phyloP scores from a whole-genome alignment of 345 rosid species.

The Salix brachista region DNA sequence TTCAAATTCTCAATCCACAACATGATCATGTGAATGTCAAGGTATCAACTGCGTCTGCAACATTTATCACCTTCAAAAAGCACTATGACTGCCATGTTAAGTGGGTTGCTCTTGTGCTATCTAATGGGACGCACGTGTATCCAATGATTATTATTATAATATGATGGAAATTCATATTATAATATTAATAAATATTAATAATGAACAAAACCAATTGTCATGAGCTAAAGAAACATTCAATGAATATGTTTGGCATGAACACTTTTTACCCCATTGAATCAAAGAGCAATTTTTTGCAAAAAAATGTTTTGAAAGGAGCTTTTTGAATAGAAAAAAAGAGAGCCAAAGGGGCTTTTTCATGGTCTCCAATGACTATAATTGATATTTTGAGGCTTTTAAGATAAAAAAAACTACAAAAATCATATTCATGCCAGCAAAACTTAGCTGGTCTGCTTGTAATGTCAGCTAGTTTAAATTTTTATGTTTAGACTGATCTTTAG shows the following conservation, averaged over 20 bases:
- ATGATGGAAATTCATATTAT: slow-evolving; percentile 7
- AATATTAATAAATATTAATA: neutral
- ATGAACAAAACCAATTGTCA: slow-evolving; percentile 21
- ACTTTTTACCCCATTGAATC: slow-evolving; percentile 23
- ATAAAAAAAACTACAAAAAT: slow-evolving; percentile 2
- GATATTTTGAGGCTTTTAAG: slow-evolving; percentile 53
- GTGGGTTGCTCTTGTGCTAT: slow-evolving; percentile 19
- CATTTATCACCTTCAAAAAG: neutral
- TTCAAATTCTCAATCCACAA: neutral
- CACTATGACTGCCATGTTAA: slow-evolving; percentile 14
- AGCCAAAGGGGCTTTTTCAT: slow-evolving; percentile 50
- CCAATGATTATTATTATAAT: slow-evolving; percentile 18
- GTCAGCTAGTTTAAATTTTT: slow-evolving; percentile 25
- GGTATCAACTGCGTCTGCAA: neutral
- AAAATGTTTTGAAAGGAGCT: slow-evolving; percentile 11
- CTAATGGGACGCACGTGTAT: slow-evolving; percentile 36
- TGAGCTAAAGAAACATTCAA: slow-evolving; percentile 21
- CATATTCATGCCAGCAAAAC: slow-evolving; percentile 27
- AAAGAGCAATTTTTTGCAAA: slow-evolving; percentile 4
- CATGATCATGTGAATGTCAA: neutral
- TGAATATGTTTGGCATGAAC: slow-evolving; percentile 9
- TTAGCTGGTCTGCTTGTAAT: slow-evolving; percentile 33
- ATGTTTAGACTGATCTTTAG: slow-evolving; percentile 25
- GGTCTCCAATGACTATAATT: slow-evolving; percentile 65
- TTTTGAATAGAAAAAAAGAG: slow-evolving; percentile 29